Conservation (phyloP, 108 stramenopile species). For the Cyclotella sp. region DNA sequence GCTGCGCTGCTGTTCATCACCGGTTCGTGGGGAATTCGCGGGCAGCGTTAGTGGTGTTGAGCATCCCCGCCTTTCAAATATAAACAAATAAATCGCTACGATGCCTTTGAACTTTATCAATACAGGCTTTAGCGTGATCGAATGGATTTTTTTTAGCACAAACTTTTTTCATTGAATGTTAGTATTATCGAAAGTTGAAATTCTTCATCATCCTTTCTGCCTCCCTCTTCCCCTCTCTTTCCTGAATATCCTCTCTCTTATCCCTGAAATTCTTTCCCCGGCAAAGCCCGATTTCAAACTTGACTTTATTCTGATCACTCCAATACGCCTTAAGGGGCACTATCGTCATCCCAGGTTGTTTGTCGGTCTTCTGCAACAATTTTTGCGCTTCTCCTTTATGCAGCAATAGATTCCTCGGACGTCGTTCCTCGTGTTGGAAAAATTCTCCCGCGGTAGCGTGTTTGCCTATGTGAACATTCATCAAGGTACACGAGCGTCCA, state of each 20-base stretch:
- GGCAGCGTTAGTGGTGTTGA: too few species aligned
- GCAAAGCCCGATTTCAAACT: conserved; percentile 83
- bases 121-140: too few species aligned
- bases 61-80: neutral
- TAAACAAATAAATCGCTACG: neutral
- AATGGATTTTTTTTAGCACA: neutral
- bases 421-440: conserved; percentile 84
- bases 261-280: conserved; percentile 87
- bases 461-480: conserved; percentile 87
- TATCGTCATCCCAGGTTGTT: conserved; percentile 49
- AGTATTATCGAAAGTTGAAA: conserved; percentile 49
- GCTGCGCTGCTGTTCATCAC: too few species aligned
- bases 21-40: too few species aligned
- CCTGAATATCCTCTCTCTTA: conserved; percentile 83
- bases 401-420: conserved; percentile 64
- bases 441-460: conserved; percentile 73
- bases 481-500: conserved; percentile 63
- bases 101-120: neutral
- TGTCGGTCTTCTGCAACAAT: conserved; percentile 47
- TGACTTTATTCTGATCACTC: conserved; percentile 81
- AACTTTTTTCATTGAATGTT: neutral
- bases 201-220: conserved; percentile 76
- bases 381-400: conserved; percentile 64
- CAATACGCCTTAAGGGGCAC: conserved; percentile 84
- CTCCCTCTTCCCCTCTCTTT: conserved; percentile 78